Evolutionary conservation across 805 yeast genomes (phyloP).

Genomic region (Nakazawaea populi): DNA sequence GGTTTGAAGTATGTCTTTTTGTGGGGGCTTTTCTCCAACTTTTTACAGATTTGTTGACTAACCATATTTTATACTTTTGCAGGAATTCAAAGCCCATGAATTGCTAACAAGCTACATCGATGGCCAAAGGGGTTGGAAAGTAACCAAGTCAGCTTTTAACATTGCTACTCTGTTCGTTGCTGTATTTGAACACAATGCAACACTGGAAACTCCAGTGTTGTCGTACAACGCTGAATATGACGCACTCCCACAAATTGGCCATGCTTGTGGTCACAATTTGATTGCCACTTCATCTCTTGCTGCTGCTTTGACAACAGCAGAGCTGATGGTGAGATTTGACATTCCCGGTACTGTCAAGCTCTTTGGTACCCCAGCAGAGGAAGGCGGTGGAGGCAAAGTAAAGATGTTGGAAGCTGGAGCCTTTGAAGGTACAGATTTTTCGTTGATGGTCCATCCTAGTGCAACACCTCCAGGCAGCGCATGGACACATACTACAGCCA

Average conservation of each 20-base stretch:
- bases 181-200: constrained; percentile 12
- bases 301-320: constrained; percentile 16
- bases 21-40: too few species aligned
- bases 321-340: constrained; percentile 16
- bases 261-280: constrained; percentile 25
- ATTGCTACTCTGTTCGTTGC: constrained; percentile 19
- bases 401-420: constrained; percentile 21
- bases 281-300: constrained; percentile 20
- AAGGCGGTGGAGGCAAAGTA: constrained; percentile 23
- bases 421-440: constrained; percentile 18
- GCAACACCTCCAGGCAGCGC: constrained; percentile 12
- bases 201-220: constrained; percentile 13
- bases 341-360: constrained; percentile 22
- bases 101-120: constrained; percentile 16
- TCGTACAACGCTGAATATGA: constrained; percentile 23
- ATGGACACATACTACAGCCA: constrained; percentile 16
- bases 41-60: neutral
- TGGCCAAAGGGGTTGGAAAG: constrained; percentile 19
- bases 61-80: neutral
- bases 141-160: constrained; percentile 19
- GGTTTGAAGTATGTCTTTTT: constrained; percentile 11
- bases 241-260: constrained; percentile 24
- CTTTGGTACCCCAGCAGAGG: constrained; percentile 25
- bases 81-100: constrained; percentile 22
- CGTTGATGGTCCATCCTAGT: constrained; percentile 23